Base-by-base conservation (phyloP, 2,329 filamentous ascomycete species). In the Dactylellina sp. region DNA sequence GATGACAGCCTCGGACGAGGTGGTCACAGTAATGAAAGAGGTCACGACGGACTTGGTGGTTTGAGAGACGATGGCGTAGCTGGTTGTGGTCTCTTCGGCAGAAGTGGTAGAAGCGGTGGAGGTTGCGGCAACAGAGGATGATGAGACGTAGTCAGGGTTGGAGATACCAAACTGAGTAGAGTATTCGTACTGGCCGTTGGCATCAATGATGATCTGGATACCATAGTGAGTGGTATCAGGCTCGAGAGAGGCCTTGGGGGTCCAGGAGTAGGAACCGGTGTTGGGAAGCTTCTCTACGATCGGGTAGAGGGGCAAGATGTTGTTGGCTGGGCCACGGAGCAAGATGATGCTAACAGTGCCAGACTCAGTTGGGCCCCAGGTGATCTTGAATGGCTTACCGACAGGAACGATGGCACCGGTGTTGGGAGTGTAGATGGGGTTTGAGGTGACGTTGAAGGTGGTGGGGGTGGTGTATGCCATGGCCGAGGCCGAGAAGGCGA, bases 91-190 rank as follows among this genome's bases (percentile, higher is more conserved):
- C 28, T 74, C 40, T 24, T 62, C 25, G 25, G 62, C 62, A 55
- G 71, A 49, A 72, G 39, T 53, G 72, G 46, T 32, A 11, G 20
- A 11, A 7, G 37, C n/a, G 40, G 70, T 53, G 28, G 74, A 53
- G 12, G 76, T 75, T 50, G 65, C 53, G 22, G 78, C 61, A 46
- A 18, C 60, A 46, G 78, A 62, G 35, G 47, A 20, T 6, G 40
- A 16, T 6, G 28, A 7, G 16, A 42, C 11, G 50, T 47, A 65
- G 42, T 66, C 81, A 61, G 80, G 71, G 49, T 84, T 85, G 74
- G 81, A 82, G 81, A 89, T 83, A 78, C 87, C 87, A 82, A 89
- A 89, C 80, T 89, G 86, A 70, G 85, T 86, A 46, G 84, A 85
- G 81, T 84, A 87, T 80, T 89, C 87, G 84, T 86, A 89, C 79